These are phyloP conservation scores for Kwoniella sp. DNA, from an alignment of 768 basidiomycete species.

Conservation along the genomic window DNA sequence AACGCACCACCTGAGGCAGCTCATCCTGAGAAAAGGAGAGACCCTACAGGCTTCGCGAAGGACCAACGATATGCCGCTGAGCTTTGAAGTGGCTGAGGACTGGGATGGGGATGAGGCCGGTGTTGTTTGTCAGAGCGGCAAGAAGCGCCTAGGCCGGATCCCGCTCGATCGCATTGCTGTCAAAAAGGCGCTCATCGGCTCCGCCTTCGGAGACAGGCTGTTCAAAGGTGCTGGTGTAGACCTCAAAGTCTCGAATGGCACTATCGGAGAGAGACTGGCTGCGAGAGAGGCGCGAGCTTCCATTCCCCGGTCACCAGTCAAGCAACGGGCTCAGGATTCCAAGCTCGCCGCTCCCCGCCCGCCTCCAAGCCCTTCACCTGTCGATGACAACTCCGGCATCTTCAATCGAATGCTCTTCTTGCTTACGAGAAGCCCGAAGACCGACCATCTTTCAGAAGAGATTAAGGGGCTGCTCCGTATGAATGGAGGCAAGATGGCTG, in stretches of 20 bases:
- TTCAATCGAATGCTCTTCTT: constrained; percentile 21
- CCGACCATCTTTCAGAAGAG: too few relatives aligned
- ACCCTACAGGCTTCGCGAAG: constrained; percentile 9
- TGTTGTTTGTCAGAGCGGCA: constrained; percentile 3
- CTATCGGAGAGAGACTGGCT: not conserved
- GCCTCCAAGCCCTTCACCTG: not conserved
- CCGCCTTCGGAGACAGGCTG: constrained; percentile 8
- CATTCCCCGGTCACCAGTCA: constrained; percentile 16
- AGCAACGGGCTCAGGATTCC: not conserved
- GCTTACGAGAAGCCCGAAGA: constrained; percentile 11
- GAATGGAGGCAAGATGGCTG: constrained; percentile 22
- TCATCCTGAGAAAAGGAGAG: constrained; percentile 29
- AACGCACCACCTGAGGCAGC: constrained; percentile 18
- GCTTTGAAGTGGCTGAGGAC: constrained; percentile 22
- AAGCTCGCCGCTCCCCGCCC: not conserved
- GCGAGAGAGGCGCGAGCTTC: constrained; percentile 1
- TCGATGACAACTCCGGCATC: not conserved
- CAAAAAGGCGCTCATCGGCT: constrained; percentile 6
- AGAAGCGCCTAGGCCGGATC: not conserved
- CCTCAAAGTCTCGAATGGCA: not conserved
- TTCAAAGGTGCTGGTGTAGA: not conserved
- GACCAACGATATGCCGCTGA: constrained; percentile 1
- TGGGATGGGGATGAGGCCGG: constrained; percentile 23
- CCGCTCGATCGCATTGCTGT: constrained; percentile 1
- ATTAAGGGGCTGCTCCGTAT: too few relatives aligned